Conservation (phyloP, 2,329 filamentous ascomycete genomes). For the Penicillium sclerotiorum region DNA sequence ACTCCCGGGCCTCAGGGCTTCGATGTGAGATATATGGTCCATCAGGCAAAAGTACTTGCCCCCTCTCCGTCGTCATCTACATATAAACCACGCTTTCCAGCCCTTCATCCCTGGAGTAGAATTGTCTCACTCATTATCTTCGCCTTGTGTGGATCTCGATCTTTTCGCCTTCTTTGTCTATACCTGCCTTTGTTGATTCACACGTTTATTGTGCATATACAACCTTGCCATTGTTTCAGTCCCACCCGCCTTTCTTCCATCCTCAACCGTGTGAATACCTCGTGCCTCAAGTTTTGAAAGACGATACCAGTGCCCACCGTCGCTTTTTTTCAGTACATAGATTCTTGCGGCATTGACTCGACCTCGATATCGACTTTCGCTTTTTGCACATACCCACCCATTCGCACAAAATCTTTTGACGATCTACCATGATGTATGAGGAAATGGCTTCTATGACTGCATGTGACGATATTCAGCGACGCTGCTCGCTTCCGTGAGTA, state of each 20-base stretch:
- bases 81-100: slow-evolving; percentile 40
- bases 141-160: slow-evolving; percentile 28
- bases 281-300: slow-evolving; percentile 1
- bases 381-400: slow-evolving; percentile 16
- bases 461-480: slow-evolving; percentile 33
- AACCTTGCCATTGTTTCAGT: slow-evolving; percentile 16
- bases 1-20: slow-evolving; percentile 7
- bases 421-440: slow-evolving; percentile 31
- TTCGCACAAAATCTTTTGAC: slow-evolving; percentile 12
- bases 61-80: slow-evolving; percentile 26
- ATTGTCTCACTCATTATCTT: slow-evolving; percentile 28
- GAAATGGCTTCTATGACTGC: slow-evolving; percentile 33
- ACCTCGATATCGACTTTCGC: slow-evolving; percentile 3
- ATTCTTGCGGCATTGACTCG: slow-evolving; percentile 8
- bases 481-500: slow-evolving; percentile 42
- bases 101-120: slow-evolving; percentile 25
- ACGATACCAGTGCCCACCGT: slow-evolving; percentile 1
- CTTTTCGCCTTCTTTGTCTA: slow-evolving; percentile 23
- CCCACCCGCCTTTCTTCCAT: neutral
- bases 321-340: slow-evolving; percentile 19
- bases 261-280: slow-evolving; percentile 12
- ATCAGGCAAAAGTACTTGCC: slow-evolving; percentile 17
- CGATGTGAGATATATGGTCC: slow-evolving; percentile 15
- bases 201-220: slow-evolving; percentile 24
- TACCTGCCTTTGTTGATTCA: slow-evolving; percentile 15